A percentile compares a stretch with the other conserved stretches of the same genome.
Conservation (phyloP, 1,284 basidiomycete species). For the Trichosporon sp. region DNA sequence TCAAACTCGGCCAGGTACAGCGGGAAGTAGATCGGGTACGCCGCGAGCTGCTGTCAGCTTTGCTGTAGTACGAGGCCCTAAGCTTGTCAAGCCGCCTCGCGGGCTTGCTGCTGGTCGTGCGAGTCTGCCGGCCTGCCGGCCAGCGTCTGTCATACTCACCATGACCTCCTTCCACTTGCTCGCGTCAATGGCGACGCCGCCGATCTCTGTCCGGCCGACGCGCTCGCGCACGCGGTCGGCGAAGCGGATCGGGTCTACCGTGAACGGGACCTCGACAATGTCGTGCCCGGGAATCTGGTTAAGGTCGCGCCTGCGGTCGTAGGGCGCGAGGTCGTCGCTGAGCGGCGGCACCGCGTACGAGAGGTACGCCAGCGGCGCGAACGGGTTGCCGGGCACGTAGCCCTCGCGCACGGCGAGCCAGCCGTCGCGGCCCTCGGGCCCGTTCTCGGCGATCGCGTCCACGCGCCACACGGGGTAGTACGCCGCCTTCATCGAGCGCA, state of each 20-base stretch:
- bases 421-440: constrained; percentile 21
- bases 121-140: too few relatives aligned
- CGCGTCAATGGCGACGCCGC: constrained; percentile 28
- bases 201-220: constrained; percentile 24
- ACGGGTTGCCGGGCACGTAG: constrained; percentile 45
- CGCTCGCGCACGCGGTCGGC: constrained; percentile 26
- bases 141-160: constrained; percentile 34
- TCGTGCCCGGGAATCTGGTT: constrained; percentile 67
- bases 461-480: constrained; percentile 43
- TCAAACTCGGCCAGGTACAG: constrained; percentile 47
- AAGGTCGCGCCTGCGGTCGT: constrained; percentile 39
- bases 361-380: constrained; percentile 46
- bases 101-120: too few relatives aligned
- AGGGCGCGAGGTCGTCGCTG: constrained; percentile 27
- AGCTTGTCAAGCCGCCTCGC: too few relatives aligned
- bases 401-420: constrained; percentile 33
- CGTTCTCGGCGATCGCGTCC: constrained; percentile 37
- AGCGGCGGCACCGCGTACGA: constrained; percentile 41
- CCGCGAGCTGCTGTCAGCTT: constrained; percentile 32
- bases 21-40: constrained; percentile 48
- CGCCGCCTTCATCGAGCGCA: constrained; percentile 36
- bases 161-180: constrained; percentile 35
- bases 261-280: constrained; percentile 56
- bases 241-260: constrained; percentile 37
- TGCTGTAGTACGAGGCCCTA: neutral